Conservation (phyloP, 768 basidiomycete species). For the Lyophyllum semitale region DNA sequence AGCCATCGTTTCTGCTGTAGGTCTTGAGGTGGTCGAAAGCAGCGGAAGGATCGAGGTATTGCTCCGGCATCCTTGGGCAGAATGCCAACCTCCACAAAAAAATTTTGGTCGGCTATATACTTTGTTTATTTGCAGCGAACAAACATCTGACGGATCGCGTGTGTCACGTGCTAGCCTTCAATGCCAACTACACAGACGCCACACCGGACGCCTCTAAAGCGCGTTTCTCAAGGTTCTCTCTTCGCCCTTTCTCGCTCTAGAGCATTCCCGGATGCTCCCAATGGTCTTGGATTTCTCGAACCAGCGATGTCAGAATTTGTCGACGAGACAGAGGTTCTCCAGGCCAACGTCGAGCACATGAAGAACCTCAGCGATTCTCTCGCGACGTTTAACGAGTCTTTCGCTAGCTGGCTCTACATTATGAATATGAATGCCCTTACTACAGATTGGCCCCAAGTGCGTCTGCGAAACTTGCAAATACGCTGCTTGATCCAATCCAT, state of each 20-base stretch:
- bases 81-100: slow-evolving; percentile 18
- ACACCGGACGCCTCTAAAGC: slow-evolving; percentile 81
- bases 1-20: slow-evolving; percentile 78
- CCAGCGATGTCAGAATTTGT: slow-evolving; percentile 83
- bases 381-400: slow-evolving; percentile 87
- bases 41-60: slow-evolving; percentile 63
- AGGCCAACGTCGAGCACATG: slow-evolving; percentile 73
- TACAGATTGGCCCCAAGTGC: slow-evolving; percentile 89
- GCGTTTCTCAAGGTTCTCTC: slow-evolving; percentile 90
- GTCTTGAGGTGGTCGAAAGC: slow-evolving; percentile 77
- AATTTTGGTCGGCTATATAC: slow-evolving; percentile 14
- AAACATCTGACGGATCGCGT: slow-evolving; percentile 10
- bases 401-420: slow-evolving; percentile 88
- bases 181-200: slow-evolving; percentile 43
- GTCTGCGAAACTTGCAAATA: slow-evolving; percentile 11
- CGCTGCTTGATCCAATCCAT: neutral
- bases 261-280: slow-evolving; percentile 72
- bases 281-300: slow-evolving; percentile 84
- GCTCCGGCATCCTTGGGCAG: slow-evolving; percentile 19
- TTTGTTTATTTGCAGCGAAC: slow-evolving; percentile 13
- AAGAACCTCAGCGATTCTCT: slow-evolving; percentile 73
- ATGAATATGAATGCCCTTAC: slow-evolving; percentile 95
- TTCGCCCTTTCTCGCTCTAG: slow-evolving; percentile 81
- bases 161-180: slow-evolving; percentile 12
- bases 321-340: slow-evolving; percentile 84